Evolutionary conservation across 2,329 filamentous ascomycete genomes (phyloP).

Genomic region (Pestalotiopsis sp.): DNA sequence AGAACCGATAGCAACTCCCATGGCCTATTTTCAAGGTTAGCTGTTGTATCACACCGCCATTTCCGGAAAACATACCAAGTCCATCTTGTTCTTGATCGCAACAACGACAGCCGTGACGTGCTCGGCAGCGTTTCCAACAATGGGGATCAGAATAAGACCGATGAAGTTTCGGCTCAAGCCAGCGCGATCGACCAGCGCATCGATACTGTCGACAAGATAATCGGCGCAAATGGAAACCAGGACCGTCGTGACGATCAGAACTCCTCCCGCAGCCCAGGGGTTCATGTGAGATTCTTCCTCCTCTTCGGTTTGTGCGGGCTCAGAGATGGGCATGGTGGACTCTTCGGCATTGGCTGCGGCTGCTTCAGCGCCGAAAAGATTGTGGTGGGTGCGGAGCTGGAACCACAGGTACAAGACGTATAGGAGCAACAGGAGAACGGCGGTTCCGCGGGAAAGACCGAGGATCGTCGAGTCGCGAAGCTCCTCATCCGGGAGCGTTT

Average conservation of each 20-base stretch:
- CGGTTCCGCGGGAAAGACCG: conserved; percentile 73
- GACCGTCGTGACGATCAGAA: conserved; percentile 70
- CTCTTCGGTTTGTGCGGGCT: conserved; percentile 25
- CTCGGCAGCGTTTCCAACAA: conserved; percentile 80
- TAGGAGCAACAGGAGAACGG: conserved; percentile 73
- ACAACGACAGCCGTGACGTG: conserved; percentile 83
- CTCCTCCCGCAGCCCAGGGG: conserved; percentile 64
- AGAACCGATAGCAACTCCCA: conserved; percentile 80
- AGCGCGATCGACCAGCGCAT: conserved; percentile 68
- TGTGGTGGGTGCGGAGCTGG: conserved; percentile 74
- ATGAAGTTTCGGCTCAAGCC: conserved; percentile 82
- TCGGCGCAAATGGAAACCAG: conserved; percentile 76
- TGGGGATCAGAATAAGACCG: conserved; percentile 76
- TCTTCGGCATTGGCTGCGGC: conserved; percentile 18
- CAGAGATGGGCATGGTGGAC: neutral
- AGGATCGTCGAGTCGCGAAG: conserved; percentile 61
- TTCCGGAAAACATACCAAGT: conserved; percentile 41
- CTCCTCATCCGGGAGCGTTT: conserved; percentile 29
- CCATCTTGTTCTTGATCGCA: conserved; percentile 77
- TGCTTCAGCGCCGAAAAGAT: conserved; percentile 66
- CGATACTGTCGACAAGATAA: conserved; percentile 76
- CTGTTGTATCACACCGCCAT: neutral
- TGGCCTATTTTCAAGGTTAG: conserved; percentile 47
- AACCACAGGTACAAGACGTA: conserved; percentile 80
- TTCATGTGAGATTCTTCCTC: conserved; percentile 56